Conservation (phyloP, 73 alveolate species). For the Breviolum minutum region DNA sequence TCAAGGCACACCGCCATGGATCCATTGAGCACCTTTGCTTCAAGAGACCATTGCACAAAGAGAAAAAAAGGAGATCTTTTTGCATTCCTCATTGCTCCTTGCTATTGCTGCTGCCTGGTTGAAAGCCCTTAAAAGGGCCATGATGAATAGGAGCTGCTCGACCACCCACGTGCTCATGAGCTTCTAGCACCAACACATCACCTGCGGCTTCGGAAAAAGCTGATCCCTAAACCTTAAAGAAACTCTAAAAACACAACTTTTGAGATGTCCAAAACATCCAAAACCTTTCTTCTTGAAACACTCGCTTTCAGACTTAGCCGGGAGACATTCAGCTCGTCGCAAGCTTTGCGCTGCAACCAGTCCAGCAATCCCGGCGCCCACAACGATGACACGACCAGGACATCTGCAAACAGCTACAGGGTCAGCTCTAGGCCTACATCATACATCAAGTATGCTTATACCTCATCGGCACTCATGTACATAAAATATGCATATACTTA, state of each 20-base stretch:
- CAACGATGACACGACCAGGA: conserved; percentile 66
- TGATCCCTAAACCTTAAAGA: background rate
- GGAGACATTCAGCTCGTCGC: conserved; percentile 47
- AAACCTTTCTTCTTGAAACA: no score
- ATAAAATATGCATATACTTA: no score
- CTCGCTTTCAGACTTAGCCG: background rate
- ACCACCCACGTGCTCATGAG: conserved; percentile 69
- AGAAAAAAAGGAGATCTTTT: background rate
- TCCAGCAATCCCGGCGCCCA: conserved; percentile 85
- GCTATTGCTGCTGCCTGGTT: background rate
- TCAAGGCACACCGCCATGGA: conserved; percentile 68
- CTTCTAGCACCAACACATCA: conserved; percentile 83
- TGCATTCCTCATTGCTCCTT: background rate
- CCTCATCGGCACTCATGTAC: no score
- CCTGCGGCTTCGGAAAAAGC: background rate
- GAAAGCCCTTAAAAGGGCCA: conserved; percentile 73
- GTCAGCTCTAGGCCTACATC: no score
- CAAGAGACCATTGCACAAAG: background rate
- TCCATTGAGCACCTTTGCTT: conserved; percentile 64
- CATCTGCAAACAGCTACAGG: background rate
- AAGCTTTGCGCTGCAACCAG: conserved; percentile 64
- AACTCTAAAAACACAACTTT: background rate
- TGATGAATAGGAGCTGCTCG: conserved; percentile 38
- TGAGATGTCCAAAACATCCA: background rate
- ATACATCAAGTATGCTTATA: no score